Evolutionary conservation across 2,329 filamentous ascomycete species (phyloP).

Genomic region (Mollisiaceae sp.): DNA sequence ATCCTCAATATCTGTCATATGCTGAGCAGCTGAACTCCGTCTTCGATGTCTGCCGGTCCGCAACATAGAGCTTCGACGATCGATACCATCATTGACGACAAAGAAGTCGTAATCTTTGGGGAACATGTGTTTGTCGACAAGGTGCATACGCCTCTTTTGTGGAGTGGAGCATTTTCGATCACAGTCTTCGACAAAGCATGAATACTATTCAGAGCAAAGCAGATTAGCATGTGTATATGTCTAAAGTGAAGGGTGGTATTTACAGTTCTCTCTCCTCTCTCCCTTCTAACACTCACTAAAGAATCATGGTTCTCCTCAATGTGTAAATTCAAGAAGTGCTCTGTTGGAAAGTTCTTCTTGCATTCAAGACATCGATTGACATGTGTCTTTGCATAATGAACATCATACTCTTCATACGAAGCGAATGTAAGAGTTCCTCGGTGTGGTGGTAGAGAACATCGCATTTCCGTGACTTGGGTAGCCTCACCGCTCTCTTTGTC

Average conservation of each 20-base stretch:
- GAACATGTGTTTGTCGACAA: constrained; percentile 94
- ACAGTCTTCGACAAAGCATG: constrained; percentile 89
- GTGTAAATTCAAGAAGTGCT: constrained; percentile 80
- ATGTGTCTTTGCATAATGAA: constrained; percentile 83
- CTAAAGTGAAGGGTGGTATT: constrained; percentile 41
- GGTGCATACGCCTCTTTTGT: constrained; percentile 83
- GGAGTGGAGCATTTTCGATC: constrained; percentile 82
- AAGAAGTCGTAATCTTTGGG: constrained; percentile 88
- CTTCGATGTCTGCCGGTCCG: constrained; percentile 58
- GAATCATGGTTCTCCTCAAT: constrained; percentile 92
- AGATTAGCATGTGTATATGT: constrained; percentile 4
- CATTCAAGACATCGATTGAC: constrained; percentile 86
- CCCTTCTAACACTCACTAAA: constrained; percentile 71
- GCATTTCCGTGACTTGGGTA: constrained; percentile 58
- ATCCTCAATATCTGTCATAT: constrained; percentile 34
- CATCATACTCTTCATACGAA: constrained; percentile 81
- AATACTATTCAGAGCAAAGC: constrained; percentile 59
- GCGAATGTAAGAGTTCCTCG: constrained; percentile 70
- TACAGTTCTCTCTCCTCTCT: constrained; percentile 86
- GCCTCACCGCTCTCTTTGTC: constrained; percentile 47
- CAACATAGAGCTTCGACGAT: constrained; percentile 80
- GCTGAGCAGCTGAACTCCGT: constrained; percentile 51
- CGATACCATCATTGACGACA: constrained; percentile 87
- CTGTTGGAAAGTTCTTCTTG: constrained; percentile 84
- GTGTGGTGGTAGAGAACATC: constrained; percentile 83